Base-by-base conservation (phyloP, 1,139 yeast genomes). In the Yamadazyma pseudoaaseri region DNA sequence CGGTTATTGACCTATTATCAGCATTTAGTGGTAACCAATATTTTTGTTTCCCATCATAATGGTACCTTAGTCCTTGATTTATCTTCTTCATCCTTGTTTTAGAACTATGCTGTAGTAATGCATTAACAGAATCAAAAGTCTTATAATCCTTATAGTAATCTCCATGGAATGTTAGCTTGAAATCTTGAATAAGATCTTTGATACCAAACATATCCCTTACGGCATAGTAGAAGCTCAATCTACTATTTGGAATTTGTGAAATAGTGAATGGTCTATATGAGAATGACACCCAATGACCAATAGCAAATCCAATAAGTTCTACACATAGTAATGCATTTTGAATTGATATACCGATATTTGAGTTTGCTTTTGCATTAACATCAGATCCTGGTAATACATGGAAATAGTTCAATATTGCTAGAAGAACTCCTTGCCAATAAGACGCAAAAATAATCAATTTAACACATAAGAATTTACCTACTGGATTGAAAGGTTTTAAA, bases 361-460 rank as follows among this genome's bases (percentile, higher is more conserved):
- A 52, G 10, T 60, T 58, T 8, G 56, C 49, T 20, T 51, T 51
- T 48, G 14, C 53, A 49, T 29, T 26, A 25, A 38, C 43, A n/a
- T 55, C 52, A 2, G 55, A 42, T 4, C 56, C 59, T 1, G 63
- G 65, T 14, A 87, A 62, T 1, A 76, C 44, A 1, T 84, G 80
- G 27, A 78, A 57, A 46, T 72, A 70, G 43, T 73, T 79, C 26
- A 86, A 51, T 1, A 84, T 54, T 1, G 86, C 79, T 30, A 92
- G 65, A 0, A 81, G 49, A 16, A 90, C 70, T 0, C 96, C 92
- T 56, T 92, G 98, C 98, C 98, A 92, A 57, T 89, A 92, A 12
- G 96, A 86, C 23, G 96, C 97, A 68, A 92, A 92, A 37, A 94
- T 90, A 38, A 92, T 86, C 44, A 89, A 70, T 56, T 92, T 92